These are phyloP conservation scores for Trichoderma polysporum DNA, from an alignment of 2,329 filamentous ascomycete genomes.

Conservation along the genomic window DNA sequence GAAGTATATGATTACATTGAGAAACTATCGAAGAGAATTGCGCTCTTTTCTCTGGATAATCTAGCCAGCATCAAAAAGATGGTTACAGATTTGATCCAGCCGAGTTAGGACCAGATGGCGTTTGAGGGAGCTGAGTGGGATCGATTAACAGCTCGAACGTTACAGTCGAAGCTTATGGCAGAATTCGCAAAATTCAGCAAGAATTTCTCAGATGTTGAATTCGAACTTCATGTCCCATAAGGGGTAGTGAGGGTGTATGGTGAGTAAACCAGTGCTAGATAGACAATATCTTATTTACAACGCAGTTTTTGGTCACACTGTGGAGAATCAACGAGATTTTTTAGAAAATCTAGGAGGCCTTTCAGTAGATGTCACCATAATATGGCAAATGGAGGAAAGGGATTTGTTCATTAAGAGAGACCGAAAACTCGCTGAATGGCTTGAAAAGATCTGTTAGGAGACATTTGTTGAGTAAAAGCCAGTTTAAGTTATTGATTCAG, in stretches of 20 bases:
- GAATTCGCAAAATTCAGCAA: background rate
- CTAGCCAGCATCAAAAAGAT: background rate
- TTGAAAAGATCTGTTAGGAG: too few relatives aligned
- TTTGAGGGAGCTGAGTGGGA: background rate
- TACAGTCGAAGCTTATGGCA: background rate
- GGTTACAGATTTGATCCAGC: background rate
- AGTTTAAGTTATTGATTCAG: too few relatives aligned
- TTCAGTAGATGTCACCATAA: too few relatives aligned
- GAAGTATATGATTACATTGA: background rate
- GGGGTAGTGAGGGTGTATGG: background rate
- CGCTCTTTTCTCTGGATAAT: background rate
- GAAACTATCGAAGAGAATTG: background rate
- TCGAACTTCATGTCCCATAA: background rate
- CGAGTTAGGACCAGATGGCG: background rate
- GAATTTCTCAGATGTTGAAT: background rate
- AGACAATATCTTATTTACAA: too few relatives aligned
- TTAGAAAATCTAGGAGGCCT: too few relatives aligned
- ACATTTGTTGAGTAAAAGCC: too few relatives aligned
- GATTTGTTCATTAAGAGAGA: too few relatives aligned
- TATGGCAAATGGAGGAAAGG: too few relatives aligned
- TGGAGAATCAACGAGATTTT: too few relatives aligned
- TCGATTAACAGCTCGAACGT: background rate
- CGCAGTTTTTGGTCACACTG: too few relatives aligned
- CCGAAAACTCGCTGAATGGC: too few relatives aligned
- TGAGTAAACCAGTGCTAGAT: too few relatives aligned